Evolutionary conservation across 306 rosid genomes (phyloP), one percentile per base, ranked within the genome.

Genomic region (Vigna mungo): DNA sequence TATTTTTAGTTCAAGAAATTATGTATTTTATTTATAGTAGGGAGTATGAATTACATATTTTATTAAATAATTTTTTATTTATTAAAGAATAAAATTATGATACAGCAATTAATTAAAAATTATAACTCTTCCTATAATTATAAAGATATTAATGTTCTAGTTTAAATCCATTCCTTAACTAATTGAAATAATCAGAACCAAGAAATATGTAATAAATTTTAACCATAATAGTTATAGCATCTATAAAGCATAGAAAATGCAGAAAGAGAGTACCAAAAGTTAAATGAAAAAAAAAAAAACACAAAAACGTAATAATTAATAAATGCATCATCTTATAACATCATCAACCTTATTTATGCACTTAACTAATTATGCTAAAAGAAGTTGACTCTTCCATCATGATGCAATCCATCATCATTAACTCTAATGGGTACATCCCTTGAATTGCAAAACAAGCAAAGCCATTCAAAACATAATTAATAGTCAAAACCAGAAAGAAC

Each of bases 381-480:
- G 49, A 23, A 41, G 73, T 75, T 75, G 68, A 75, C 77, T 53
- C 60, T 36, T 14, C 17, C 23, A 47, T 18, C 10, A 65, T 65
- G 44, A 65, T 47, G 65, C 2, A 21, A 8, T 54, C n/a, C 55
- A 11, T n/a, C 76, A 47, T 21, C 80, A 67, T 23, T 21, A 66
- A 20, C 34, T 18, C 48, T 32, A 65, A 74, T 58, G 7, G 23
- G 56, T 10, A 7, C 55, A 70, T n/a, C 5, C 61, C 14, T 7
- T 69, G 44, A 48, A 53, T 64, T 63, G 58, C 5, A 30, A 36
- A 72, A 64, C 71, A 82, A 72, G 76, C 55, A 65, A 56, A 58
- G 56, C 27, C 48, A 49, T 6, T 49, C 41, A 64, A 30, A 61
- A 17, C 12, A 36, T 30, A 65, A 77, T 49, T 52, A 56, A 74